Conservation (phyloP, 148 eudicot genomes). For the Vaccinium darrowii region DNA sequence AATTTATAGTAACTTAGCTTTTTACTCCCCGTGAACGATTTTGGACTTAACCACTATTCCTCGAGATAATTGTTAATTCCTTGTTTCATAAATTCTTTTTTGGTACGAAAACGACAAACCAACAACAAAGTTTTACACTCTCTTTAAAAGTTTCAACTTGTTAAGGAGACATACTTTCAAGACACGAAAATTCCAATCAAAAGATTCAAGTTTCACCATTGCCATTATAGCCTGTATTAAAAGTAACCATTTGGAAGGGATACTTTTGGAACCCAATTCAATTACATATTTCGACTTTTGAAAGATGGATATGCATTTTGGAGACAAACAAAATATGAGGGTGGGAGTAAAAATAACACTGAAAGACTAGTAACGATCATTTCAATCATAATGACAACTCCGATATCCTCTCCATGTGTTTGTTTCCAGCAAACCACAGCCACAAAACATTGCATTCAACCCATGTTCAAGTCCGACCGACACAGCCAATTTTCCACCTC, state of each 20-base stretch:
- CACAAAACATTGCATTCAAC: not conserved
- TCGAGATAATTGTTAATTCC: too few species aligned
- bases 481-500: not conserved
- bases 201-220: not conserved
- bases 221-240: not conserved
- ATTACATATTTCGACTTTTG: not conserved
- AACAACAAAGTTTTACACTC: not conserved
- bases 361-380: not conserved
- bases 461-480: not conserved
- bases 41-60: too few species aligned
- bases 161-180: not conserved
- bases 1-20: too few species aligned
- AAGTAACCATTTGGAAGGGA: not conserved
- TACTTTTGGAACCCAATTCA: not conserved
- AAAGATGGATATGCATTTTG: not conserved
- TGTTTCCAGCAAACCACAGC: not conserved
- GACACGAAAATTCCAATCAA: not conserved
- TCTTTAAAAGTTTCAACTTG: not conserved
- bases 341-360: not conserved
- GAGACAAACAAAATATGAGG: not conserved
- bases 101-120: too few species aligned
- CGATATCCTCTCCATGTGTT: not conserved
- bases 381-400: not conserved
- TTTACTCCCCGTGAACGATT: not conserved
- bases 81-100: too few species aligned